Conservation (phyloP, 2,329 filamentous ascomycete species). For the Periconia macrospinosa region DNA sequence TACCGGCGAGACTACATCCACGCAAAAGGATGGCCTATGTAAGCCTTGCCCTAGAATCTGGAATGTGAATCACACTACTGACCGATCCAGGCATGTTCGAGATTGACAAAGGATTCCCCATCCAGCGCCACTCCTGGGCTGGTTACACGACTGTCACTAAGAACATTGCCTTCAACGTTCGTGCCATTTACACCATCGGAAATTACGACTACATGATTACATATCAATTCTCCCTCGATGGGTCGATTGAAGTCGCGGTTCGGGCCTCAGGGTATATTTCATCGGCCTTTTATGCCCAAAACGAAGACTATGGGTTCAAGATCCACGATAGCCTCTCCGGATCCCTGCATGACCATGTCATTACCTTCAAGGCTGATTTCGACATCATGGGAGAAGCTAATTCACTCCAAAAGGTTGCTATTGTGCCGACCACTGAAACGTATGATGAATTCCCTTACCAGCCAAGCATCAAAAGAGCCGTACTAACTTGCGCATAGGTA, state of each 20-base stretch:
- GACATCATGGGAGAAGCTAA: conserved; percentile 43
- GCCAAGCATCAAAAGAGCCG: background rate
- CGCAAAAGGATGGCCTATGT: conserved; percentile 53
- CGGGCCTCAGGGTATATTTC: conserved; percentile 34
- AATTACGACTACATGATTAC: conserved; percentile 35
- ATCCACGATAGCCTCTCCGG: conserved; percentile 43
- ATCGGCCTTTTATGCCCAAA: conserved; percentile 24
- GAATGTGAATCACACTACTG: background rate
- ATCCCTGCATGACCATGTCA: conserved; percentile 42
- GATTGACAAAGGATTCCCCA: conserved; percentile 27
- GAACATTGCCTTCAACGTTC: conserved; percentile 46
- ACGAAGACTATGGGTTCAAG: conserved; percentile 42
- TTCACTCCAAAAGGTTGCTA: conserved; percentile 34
- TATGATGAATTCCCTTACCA: conserved; percentile 3
- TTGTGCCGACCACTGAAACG: conserved; percentile 49
- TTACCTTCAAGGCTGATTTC: conserved; percentile 47
- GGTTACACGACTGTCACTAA: conserved; percentile 33
- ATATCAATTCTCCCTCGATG: conserved; percentile 33
- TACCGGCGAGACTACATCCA: conserved; percentile 46
- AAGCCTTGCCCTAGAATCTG: background rate
- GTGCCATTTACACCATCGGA: conserved; percentile 54
- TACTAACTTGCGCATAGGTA: conserved; percentile 30
- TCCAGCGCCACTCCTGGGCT: conserved; percentile 32
- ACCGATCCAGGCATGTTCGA: conserved; percentile 19
- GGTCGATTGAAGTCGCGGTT: conserved; percentile 25